Base-by-base conservation (phyloP, 192 early-diverging fungal species). In the Coemansia interrupta region DNA sequence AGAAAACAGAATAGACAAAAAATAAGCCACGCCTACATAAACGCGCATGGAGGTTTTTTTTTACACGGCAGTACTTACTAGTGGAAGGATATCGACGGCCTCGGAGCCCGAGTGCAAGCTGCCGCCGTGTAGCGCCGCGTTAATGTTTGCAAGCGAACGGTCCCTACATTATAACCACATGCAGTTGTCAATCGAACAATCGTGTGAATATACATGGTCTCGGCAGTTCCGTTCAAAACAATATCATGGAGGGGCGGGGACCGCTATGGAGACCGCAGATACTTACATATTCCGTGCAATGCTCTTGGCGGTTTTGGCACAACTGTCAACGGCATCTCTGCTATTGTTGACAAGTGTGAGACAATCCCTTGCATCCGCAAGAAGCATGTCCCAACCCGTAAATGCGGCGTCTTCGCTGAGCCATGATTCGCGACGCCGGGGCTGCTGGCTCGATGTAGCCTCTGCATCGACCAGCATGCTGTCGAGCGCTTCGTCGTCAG, bases 51-150 rank as follows among this genome's bases (percentile, higher is more conserved):
- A 48, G 19, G 47, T 46, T 6, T 11, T 3, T 6, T 13, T 24
- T 28, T 13, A 52, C 18, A 2, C 42, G 46, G 13, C 13, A 50
- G 0, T 18, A 62, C 73, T 62, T 76, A 76, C 73, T 40, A 51
- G 20, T 13, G 73, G 63, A 49, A 76, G 53, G 5, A 70, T 36
- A 49, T 68, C 67, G 17, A 60, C 15, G 1, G 63, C 55, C 38
- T 76, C 73, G 11, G 73, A 41, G 20, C 67, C 73, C 4, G 73
- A 49, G 42, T 58, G 61, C 22, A 24, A 36, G 40, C 66, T 58
- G 32, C 73, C 67, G 32, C 73, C 73, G 41, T 76, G 67, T 36
- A 69, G 39, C 8, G 73, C 73, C 12, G 73, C 63, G 19, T 57
- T 22, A 15, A 66, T 56, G 24, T 66, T 60, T 23, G 57, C 30